Base-by-base conservation (phyloP, 2,329 filamentous ascomycete species). In the Ophiocordyceps robertsii region DNA sequence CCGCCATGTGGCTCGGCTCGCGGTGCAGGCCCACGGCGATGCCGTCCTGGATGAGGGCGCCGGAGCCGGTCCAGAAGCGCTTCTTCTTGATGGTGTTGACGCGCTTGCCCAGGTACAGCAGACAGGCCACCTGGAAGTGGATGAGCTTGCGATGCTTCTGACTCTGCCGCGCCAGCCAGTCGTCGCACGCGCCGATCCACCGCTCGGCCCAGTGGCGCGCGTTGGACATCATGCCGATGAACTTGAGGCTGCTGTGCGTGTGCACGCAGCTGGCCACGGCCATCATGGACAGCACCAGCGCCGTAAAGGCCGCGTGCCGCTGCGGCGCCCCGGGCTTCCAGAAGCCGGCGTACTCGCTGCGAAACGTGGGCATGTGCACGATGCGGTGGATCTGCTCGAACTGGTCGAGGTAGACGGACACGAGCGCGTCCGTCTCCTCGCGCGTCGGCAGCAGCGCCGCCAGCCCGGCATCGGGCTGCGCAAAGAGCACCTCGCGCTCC, bases 1-100 rank as follows among this genome's bases (percentile, higher is more conserved):
- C 66, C 16, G 61, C 64, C 61, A 76, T 71, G 44, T 70, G 66
- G 50, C 70, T 70, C 3, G 74, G 73, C 51, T 79, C 75, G 16
- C 72, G 70, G 50, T 80, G 75, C 38, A 80, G 62, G 14, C 74
- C 75, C 29, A 78, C 69, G 2, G 70, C 69, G 44, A 79, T 70
- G 43, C 70, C 73, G 41, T 78, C 71, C 39, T 74, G 72, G 13
- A 77, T 68, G 43, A 79, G 61, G 6, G 68, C 64, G 1, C 75
- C 73, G 1, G 75, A 65, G 33, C 67, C 65, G 14, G 72, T 75
- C 75, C 75, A 79, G 56, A 75, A 78, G 12, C 73, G 66, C 65
- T 79, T 79, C 67, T 79, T 79, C 63, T 78, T 77, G 48, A 79
- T 69, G 2, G 70, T 73, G 57, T 80, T 80, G 48, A 78, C 70